phyloP scores from a whole-genome alignment of 140 eudicot genomes.

The Flaveria floridana region DNA sequence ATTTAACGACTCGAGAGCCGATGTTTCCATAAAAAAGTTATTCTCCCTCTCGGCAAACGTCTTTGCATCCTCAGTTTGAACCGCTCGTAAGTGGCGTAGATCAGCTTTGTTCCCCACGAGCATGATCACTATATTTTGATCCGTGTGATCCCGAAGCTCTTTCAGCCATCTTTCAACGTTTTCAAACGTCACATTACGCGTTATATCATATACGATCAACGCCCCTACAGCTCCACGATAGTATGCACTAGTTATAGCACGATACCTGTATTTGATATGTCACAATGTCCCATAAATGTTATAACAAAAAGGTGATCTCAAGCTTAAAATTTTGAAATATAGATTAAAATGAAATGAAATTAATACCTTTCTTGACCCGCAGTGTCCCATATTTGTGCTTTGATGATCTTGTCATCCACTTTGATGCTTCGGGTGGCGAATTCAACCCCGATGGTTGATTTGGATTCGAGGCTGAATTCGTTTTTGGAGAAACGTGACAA shows the following conservation, averaged over 20 bases:
- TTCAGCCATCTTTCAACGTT: constrained; percentile 18
- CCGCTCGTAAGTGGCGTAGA: constrained; percentile 3
- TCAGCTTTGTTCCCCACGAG: constrained; percentile 22
- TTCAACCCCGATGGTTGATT: constrained; percentile 19
- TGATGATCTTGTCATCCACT: constrained; percentile 15
- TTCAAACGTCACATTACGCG: constrained; percentile 19
- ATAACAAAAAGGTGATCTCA: neutral
- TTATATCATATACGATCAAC: constrained; percentile 11
- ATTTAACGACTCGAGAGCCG: constrained; percentile 8
- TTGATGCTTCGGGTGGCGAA: constrained; percentile 11
- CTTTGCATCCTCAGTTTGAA: constrained; percentile 3
- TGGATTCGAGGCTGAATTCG: constrained; percentile 19
- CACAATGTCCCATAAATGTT: neutral
- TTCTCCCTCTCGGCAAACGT: constrained; percentile 10
- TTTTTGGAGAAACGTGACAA: constrained; percentile 1
- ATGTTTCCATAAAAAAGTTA: constrained; percentile 15
- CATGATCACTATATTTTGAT: constrained; percentile 15
- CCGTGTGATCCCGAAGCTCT: constrained; percentile 19
- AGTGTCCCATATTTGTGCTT: constrained; percentile 18
- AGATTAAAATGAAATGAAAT: neutral
- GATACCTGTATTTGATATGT: constrained; percentile 13
- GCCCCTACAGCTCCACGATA: constrained; percentile 16
- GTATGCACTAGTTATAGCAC: constrained; percentile 7
- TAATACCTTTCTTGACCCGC: constrained; percentile 18
- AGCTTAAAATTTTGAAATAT: too few species aligned